Base-by-base conservation (phyloP, 768 basidiomycete genomes). In the Boletus vermiculosoides region DNA sequence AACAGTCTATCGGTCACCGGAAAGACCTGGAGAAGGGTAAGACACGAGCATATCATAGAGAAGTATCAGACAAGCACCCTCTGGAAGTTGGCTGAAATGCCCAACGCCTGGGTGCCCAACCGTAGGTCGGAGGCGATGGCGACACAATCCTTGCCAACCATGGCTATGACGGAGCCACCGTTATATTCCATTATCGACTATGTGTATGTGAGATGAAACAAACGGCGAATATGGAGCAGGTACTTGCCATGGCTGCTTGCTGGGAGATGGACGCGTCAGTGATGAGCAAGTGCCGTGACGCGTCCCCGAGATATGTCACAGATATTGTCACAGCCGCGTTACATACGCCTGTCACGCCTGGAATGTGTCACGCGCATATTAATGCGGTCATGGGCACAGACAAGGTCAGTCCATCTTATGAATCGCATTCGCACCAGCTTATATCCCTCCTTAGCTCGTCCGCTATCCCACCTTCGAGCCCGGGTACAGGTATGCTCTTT, bases 131-230 rank as follows among this genome's bases (percentile, higher is more conserved):
- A 93, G 28, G 96, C 97, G 76, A 98, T 98, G 52, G 97, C 97
- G 49, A 99, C 97, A 73, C 97, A 99, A 65, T 94, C 90, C 77
- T 98, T 98, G 61, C 97, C 97, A 57, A 90, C 89, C 97, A 99
- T 99, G 79, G 97, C 97, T 75, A 99, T 83, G 66, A 96, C 92
- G 77, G 95, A 97, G 77, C 97, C 97, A 78, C 95, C 95, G 81
- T 97, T 98, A 60, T 87, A 80, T 75, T 92, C 83, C 90, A 96
- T 90, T 65, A 90, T 86, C 69, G 92, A 94, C 92, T 94, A 48
- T 22, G 39, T 11, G 9, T 0, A n/a, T 33, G 33, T 68, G 28
- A 61, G 58, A 39, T 36, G 18, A 25, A 25, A 45, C 4, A 45
- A 25, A 48, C 5, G 53, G 41, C 11, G 34, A 39, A 42, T 42